Conservation (phyloP, 106 monocot species). For the Allium fistulosum region DNA sequence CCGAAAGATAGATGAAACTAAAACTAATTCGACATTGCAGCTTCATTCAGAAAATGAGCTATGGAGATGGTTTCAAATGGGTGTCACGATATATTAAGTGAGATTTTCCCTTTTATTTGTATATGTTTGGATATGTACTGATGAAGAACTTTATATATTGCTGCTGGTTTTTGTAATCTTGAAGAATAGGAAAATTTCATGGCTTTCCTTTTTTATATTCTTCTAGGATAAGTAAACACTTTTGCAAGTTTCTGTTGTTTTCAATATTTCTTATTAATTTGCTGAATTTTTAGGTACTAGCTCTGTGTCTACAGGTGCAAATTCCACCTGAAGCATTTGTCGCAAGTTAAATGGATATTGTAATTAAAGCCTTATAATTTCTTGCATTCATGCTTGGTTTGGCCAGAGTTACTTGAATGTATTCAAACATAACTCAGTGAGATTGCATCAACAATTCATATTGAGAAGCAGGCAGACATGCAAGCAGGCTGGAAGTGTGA, state of each 20-base stretch:
- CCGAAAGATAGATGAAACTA: too few species aligned
- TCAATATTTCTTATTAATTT: neutral
- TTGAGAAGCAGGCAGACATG: too few species aligned
- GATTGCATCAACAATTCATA: too few species aligned
- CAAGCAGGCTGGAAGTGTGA: too few species aligned
- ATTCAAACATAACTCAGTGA: too few species aligned
- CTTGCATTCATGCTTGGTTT: too few species aligned
- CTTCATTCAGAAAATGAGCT: slow-evolving; percentile 35
- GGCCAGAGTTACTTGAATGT: too few species aligned
- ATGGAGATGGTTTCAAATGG: slow-evolving; percentile 40
- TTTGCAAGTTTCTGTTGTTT: neutral
- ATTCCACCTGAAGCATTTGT: too few species aligned
- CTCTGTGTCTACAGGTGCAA: neutral
- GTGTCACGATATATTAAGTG: slow-evolving; percentile 39
- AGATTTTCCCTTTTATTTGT: neutral
- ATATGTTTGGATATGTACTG: neutral
- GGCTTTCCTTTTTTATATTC: too few species aligned
- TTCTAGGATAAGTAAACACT: neutral
- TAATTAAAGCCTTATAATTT: too few species aligned
- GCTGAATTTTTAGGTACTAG: neutral
- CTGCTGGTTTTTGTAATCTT: slow-evolving; percentile 2
- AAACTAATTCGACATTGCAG: too few species aligned
- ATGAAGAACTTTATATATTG: neutral
- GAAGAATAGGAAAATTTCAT: neutral
- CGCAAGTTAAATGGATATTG: too few species aligned